Percentiles rank a stretch among this genome's conserved stretches.
Conservation (phyloP, 768 basidiomycete species). For the Xerocomus brunneocitrinus region DNA sequence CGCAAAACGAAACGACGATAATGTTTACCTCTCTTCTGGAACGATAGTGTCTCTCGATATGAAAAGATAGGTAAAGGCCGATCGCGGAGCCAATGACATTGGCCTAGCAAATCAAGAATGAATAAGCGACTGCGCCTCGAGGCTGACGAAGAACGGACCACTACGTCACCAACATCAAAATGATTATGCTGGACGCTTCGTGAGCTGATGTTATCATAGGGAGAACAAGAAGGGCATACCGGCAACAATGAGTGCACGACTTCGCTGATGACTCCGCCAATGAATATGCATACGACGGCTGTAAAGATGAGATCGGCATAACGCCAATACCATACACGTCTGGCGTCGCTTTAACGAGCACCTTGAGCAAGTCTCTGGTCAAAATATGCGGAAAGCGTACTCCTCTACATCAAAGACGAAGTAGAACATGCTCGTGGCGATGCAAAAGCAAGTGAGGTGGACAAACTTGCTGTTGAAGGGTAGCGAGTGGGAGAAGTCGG, state of each 20-base stretch:
- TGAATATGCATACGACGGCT: slow-evolving; percentile 64
- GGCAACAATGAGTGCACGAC: slow-evolving; percentile 76
- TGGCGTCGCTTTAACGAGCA: slow-evolving; percentile 49
- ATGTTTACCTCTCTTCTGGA: slow-evolving; percentile 65
- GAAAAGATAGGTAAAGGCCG: slow-evolving; percentile 61
- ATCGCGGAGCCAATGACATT: slow-evolving; percentile 70
- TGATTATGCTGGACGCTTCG: slow-evolving; percentile 49
- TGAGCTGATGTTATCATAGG: slow-evolving; percentile 1
- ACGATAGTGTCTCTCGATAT: slow-evolving; percentile 73
- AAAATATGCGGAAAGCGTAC: slow-evolving; percentile 40
- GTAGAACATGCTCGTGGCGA: slow-evolving; percentile 79
- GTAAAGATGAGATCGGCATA: slow-evolving; percentile 68
- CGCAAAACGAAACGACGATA: neutral
- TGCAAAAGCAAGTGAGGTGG: slow-evolving; percentile 70
- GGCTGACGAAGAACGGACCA: slow-evolving; percentile 41
- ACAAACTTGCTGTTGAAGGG: slow-evolving; percentile 78
- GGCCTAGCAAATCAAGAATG: slow-evolving; percentile 44
- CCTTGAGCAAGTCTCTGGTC: neutral
- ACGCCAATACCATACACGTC: slow-evolving; percentile 87
- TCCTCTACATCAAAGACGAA: slow-evolving; percentile 87
- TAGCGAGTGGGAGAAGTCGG: slow-evolving; percentile 57
- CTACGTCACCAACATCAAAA: slow-evolving; percentile 69
- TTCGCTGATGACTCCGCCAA: slow-evolving; percentile 79
- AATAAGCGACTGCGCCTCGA: slow-evolving; percentile 7
- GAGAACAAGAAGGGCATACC: slow-evolving; percentile 34